Base-by-base conservation (phyloP, 441 rosid species). In the Daphne laureola region DNA sequence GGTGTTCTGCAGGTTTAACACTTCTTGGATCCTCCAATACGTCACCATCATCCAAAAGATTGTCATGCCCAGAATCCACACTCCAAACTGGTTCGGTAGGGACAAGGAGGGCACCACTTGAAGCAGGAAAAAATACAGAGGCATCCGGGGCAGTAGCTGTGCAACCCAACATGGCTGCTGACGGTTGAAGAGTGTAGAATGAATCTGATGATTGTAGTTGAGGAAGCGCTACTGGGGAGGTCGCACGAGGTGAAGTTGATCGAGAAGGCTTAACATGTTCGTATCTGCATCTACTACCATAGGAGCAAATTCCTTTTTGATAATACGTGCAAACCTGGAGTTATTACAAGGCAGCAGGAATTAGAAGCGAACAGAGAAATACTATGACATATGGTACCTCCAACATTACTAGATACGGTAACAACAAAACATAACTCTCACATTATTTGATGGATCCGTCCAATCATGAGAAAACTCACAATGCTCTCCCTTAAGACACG, bases 241-340 rank as follows among this genome's bases (percentile, higher is more conserved):
- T 78, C 5, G 87, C 71, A 11, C 76, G 74, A 43, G 73, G 51
- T 14, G 75, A 69, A 14, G 66, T 78, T 8, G 73, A 53, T 31
- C 73, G 74, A 57, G 85, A 79, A 49, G 78, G 65, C 64, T 75
- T 86, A 55, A 79, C 75, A 57, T 90, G 93, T 36, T 86, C 91
- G 54, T 84, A 84, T 68, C 97, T 71, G 73, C 95, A 90, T 45
- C 89, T 74, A 59, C 79, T 81, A 49, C 93, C 97, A 62, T 76
- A 84, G 5, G 78, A 74, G 68, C 97, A 90, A 31, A 69, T 51
- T 51, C 97, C 97, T 67, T 74, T 78, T 68, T 86, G 93, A 71
- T 90, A 90, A 68, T 57, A 90, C 55, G 88, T 86, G 78, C 96
- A 90, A 53, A 86, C 62, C 96, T 87, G 78, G 15, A 35, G 16